These are phyloP conservation scores for Lichtheimia hyalospora DNA, from an alignment of 371 early-diverging fungal species.

Conservation along the genomic window DNA sequence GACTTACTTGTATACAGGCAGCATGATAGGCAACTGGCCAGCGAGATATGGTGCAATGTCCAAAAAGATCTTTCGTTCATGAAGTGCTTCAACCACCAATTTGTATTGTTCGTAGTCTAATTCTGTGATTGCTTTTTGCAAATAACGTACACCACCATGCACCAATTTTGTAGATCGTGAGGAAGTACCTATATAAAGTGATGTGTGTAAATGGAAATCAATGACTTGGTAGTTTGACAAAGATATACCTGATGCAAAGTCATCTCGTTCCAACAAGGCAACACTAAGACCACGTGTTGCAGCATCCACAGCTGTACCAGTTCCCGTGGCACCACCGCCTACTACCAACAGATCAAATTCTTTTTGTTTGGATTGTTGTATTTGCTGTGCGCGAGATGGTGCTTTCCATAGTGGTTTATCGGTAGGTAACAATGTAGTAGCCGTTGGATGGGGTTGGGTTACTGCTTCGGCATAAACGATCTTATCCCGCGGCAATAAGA, in stretches of 20 bases:
- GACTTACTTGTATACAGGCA: constrained; percentile 27
- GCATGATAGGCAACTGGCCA: constrained; percentile 81
- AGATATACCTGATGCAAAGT: constrained; percentile 85
- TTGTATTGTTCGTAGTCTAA: constrained; percentile 98
- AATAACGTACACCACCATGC: constrained; percentile 99
- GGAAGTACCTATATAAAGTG: constrained; percentile 82
- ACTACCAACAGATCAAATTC: constrained; percentile 93
- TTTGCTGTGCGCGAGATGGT: constrained; percentile 72
- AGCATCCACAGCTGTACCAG: constrained; percentile 98
- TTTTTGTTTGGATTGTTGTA: constrained; percentile 55
- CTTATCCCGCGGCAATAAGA: constrained; percentile 23
- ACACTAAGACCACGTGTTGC: constrained; percentile 96
- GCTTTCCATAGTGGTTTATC: constrained; percentile 65
- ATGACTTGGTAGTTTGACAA: not conserved
- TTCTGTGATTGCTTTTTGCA: constrained; percentile 97
- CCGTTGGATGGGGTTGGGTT: constrained; percentile 11
- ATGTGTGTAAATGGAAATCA: not conserved
- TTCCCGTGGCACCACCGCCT: constrained; percentile 99
- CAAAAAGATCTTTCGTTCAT: constrained; percentile 95
- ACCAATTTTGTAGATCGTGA: constrained; percentile 99
- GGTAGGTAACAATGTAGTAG: constrained; percentile 1
- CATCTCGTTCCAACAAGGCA: constrained; percentile 96
- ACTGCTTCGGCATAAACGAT: constrained; percentile 40
- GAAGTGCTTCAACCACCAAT: constrained; percentile 95
- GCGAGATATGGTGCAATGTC: constrained; percentile 96